Evolutionary conservation across 805 yeast species (phyloP).

Genomic region (Suhomyces pyralidae): DNA sequence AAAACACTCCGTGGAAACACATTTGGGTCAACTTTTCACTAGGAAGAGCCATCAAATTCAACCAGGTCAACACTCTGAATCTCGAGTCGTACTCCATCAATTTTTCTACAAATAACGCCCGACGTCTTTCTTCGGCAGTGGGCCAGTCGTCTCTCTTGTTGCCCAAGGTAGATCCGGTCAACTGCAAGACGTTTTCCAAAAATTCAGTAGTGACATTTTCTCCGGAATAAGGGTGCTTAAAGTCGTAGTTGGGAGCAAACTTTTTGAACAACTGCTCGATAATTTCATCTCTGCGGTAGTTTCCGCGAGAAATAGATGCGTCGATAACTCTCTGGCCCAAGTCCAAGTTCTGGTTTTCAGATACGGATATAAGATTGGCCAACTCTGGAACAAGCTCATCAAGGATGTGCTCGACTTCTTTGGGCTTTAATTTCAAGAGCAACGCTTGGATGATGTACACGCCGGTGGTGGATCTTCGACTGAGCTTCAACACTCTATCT

Average conservation of each 20-base stretch:
- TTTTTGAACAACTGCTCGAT: constrained; percentile 43
- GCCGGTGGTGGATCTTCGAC: constrained; percentile 81
- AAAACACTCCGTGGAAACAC: constrained; percentile 87
- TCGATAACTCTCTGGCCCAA: constrained; percentile 65
- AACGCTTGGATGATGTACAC: constrained; percentile 74
- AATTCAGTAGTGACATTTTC: constrained; percentile 40
- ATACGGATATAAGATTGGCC: constrained; percentile 47
- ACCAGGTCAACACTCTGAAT: constrained; percentile 57
- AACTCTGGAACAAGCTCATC: constrained; percentile 67
- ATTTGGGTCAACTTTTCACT: constrained; percentile 62
- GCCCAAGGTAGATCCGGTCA: constrained; percentile 71
- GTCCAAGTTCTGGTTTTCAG: constrained; percentile 64
- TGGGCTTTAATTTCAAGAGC: constrained; percentile 59
- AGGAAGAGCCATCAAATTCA: constrained; percentile 58
- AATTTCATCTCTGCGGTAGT: constrained; percentile 60
- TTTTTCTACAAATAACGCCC: constrained; percentile 71
- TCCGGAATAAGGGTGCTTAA: constrained; percentile 11
- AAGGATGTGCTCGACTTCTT: constrained; percentile 59
- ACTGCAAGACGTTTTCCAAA: constrained; percentile 63
- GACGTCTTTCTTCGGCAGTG: constrained; percentile 81
- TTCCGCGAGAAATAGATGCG: constrained; percentile 55
- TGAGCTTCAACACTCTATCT: constrained; percentile 67
- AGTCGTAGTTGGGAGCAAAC: constrained; percentile 40
- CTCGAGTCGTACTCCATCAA: constrained; percentile 64
- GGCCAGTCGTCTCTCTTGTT: constrained; percentile 89